Evolutionary conservation across 148 eudicot species (phyloP).

Genomic region (Diospyros lotus): DNA sequence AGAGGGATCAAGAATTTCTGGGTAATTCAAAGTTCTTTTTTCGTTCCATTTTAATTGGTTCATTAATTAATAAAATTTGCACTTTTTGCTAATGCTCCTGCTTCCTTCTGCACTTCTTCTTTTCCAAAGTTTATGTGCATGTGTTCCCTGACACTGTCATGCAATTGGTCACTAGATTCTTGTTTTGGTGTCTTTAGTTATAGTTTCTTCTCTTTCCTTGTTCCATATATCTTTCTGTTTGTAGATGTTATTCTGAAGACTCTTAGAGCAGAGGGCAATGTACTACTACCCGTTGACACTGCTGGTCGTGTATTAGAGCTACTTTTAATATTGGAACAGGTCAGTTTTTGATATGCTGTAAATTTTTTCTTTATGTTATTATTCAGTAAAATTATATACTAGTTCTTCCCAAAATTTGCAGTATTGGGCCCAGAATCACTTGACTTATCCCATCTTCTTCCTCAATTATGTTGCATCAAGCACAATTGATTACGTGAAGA

Average conservation of each 20-base stretch:
- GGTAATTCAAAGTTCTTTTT: constrained; percentile 34
- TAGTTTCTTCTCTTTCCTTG: not conserved
- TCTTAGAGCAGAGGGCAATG: constrained; percentile 75
- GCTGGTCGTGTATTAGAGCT: constrained; percentile 94
- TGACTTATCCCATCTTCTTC: constrained; percentile 87
- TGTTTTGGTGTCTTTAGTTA: not conserved
- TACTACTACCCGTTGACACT: constrained; percentile 89
- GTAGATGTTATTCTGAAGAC: constrained; percentile 66
- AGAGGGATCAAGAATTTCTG: constrained; percentile 88
- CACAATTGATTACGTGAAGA: constrained; percentile 89
- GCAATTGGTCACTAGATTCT: not conserved
- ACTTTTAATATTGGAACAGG: constrained; percentile 82
- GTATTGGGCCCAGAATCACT: constrained; percentile 90
- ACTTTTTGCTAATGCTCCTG: not conserved
- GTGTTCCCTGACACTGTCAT: not conserved
- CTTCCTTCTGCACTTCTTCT: too few species aligned
- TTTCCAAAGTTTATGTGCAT: not conserved
- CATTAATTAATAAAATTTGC: not conserved
- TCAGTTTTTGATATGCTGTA: constrained; percentile 16
- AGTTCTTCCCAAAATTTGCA: constrained; percentile 41
- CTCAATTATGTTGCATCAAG: constrained; percentile 87
- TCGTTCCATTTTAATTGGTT: not conserved
- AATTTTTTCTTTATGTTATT: not conserved
- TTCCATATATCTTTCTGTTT: constrained; percentile 2
- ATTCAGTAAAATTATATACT: constrained; percentile 7